phyloP scores from a whole-genome alignment of 345 rosid species.

The Pistacia integerrima region DNA sequence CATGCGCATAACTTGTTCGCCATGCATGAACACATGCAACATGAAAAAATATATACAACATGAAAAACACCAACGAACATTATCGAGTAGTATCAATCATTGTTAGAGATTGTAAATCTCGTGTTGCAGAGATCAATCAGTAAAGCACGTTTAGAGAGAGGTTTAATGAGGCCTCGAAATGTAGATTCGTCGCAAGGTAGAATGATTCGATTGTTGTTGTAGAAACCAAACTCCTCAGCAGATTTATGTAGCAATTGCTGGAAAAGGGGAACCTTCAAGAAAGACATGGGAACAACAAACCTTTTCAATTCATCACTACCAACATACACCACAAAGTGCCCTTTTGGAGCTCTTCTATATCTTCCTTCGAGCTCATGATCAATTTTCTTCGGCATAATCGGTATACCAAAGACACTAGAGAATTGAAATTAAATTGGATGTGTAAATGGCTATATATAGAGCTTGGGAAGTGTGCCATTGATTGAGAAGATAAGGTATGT shows the following conservation, averaged over 20 bases:
- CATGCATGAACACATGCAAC: too few species aligned
- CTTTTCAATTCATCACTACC: slow-evolving; percentile 29
- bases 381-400: slow-evolving; percentile 7
- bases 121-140: neutral
- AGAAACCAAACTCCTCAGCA: slow-evolving; percentile 37
- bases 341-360: neutral
- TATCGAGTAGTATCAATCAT: too few species aligned
- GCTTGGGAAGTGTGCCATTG: slow-evolving; percentile 13
- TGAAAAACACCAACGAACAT: too few species aligned
- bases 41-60: too few species aligned
- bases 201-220: slow-evolving; percentile 9
- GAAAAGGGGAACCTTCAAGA: slow-evolving; percentile 27
- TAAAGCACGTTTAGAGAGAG: neutral
- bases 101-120: too few species aligned
- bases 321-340: slow-evolving; percentile 41
- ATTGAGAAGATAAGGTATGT: slow-evolving; percentile 11
- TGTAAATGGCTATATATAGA: slow-evolving; percentile 6
- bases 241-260: slow-evolving; percentile 31
- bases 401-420: too few species aligned
- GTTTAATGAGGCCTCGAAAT: slow-evolving; percentile 14
- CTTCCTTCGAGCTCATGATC: slow-evolving; percentile 8
- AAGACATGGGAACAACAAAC: slow-evolving; percentile 28
- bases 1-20: too few species aligned
- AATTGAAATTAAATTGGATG: too few species aligned
- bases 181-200: slow-evolving; percentile 31